Conservation (phyloP, 148 eudicot species). For the Talinum fruticosum region DNA sequence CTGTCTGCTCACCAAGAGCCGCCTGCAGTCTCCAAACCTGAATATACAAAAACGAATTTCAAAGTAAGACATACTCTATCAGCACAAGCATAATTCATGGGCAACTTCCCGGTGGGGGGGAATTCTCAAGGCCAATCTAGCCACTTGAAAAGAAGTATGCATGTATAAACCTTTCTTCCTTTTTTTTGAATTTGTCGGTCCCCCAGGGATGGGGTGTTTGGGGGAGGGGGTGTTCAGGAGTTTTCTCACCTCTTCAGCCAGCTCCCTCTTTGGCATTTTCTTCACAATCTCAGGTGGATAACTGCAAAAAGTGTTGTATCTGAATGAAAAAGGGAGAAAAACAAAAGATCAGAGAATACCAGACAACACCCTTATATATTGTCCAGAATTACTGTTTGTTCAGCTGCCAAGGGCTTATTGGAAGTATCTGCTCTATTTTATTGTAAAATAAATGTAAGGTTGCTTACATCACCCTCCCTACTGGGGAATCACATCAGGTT, state of each 20-base stretch:
- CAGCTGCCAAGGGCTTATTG: background rate
- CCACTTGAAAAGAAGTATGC: background rate
- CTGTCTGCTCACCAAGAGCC: slow-evolving; percentile 91
- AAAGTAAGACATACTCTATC: background rate
- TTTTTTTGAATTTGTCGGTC: background rate
- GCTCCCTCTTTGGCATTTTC: slow-evolving; percentile 93
- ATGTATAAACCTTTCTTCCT: background rate
- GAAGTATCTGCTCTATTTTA: background rate
- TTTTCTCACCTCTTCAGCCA: slow-evolving; percentile 76
- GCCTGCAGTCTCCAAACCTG: slow-evolving; percentile 99
- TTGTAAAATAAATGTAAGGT: background rate
- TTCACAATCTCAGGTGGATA: slow-evolving; percentile 92
- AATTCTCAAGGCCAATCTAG: background rate
- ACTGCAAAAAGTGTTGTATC: slow-evolving; percentile 79
- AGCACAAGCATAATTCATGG: background rate
- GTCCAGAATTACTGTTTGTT: background rate
- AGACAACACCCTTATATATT: background rate
- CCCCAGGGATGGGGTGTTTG: background rate
- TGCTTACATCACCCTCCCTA: background rate
- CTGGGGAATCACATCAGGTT: too few species aligned
- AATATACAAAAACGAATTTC: slow-evolving; percentile 10
- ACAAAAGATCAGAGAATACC: background rate
- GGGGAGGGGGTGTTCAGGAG: background rate
- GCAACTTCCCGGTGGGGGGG: background rate
- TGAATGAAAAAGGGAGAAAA: slow-evolving; percentile 34